Percentiles rank a stretch among this genome's conserved stretches.
phyloP scores from a whole-genome alignment of 768 basidiomycete genomes.

The Russula virescens region DNA sequence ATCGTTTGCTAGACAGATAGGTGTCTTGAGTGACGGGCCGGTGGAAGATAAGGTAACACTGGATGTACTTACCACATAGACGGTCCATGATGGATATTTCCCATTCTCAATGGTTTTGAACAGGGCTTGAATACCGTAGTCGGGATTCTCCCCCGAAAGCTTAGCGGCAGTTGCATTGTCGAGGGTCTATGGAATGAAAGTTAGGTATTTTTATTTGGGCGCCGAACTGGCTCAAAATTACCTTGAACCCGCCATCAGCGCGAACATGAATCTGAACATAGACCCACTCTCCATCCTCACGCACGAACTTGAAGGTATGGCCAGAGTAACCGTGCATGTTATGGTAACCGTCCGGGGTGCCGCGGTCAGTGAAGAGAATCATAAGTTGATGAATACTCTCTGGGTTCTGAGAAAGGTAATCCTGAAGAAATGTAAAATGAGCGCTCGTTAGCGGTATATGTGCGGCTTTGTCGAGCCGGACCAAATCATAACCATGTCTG shows the following conservation, averaged over 20 bases:
- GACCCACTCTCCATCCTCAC: constrained; percentile 74
- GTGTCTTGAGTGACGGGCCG: constrained; percentile 3
- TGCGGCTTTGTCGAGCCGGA: background rate
- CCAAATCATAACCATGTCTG: no score
- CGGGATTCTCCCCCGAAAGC: constrained; percentile 70
- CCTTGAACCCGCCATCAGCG: constrained; percentile 79
- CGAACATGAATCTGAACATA: constrained; percentile 86
- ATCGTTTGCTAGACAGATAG: constrained; percentile 74
- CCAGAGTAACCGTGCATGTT: constrained; percentile 90
- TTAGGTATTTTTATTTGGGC: background rate
- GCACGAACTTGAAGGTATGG: constrained; percentile 86
- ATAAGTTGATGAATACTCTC: constrained; percentile 86
- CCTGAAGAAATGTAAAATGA: constrained; percentile 41
- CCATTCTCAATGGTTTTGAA: constrained; percentile 80
- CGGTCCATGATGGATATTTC: constrained; percentile 81
- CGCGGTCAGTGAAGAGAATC: constrained; percentile 93
- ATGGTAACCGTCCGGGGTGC: constrained; percentile 84
- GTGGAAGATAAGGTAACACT: background rate
- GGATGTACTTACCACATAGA: constrained; percentile 60
- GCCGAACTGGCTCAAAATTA: constrained; percentile 26
- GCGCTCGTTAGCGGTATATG: background rate
- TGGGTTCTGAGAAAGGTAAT: constrained; percentile 83
- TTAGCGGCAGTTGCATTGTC: constrained; percentile 57
- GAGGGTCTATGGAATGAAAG: constrained; percentile 47
- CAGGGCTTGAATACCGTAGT: constrained; percentile 75